phyloP scores from a whole-genome alignment of 2,329 filamentous ascomycete species.

The Fusarium albidum region DNA sequence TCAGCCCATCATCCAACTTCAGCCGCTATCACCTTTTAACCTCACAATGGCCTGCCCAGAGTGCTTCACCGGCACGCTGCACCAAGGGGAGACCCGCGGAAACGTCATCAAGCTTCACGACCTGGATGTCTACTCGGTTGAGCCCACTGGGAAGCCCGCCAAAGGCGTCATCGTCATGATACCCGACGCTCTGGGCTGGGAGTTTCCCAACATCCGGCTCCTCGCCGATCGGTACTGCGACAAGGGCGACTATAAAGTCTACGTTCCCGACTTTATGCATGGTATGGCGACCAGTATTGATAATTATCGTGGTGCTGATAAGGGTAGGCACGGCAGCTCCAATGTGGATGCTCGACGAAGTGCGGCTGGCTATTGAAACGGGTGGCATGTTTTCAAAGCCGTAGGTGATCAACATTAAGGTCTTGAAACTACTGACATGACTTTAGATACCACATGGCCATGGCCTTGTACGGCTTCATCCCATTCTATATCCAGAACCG shows the following conservation, averaged over 20 bases:
- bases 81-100: neutral
- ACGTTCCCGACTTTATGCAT: constrained; percentile 3
- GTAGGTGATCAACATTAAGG: constrained; percentile 27
- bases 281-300: neutral
- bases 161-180: neutral
- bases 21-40: too few relatives aligned
- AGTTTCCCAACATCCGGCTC: neutral
- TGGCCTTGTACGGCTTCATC: constrained; percentile 36
- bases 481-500: constrained; percentile 45
- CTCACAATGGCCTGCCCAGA: neutral
- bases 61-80: neutral
- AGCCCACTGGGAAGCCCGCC: neutral
- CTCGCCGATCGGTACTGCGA: neutral
- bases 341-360: constrained; percentile 40
- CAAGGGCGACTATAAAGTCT: neutral
- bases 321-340: constrained; percentile 43
- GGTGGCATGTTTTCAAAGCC: constrained; percentile 41
- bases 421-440: neutral
- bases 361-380: constrained; percentile 34
- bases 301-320: too few relatives aligned
- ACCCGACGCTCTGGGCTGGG: constrained; percentile 3
- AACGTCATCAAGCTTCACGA: neutral
- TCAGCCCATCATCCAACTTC: too few relatives aligned
- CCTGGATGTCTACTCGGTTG: neutral
- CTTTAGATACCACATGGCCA: constrained; percentile 38